phyloP scores from a whole-genome alignment of 306 rosid species.

The Fragaria ananassa region DNA sequence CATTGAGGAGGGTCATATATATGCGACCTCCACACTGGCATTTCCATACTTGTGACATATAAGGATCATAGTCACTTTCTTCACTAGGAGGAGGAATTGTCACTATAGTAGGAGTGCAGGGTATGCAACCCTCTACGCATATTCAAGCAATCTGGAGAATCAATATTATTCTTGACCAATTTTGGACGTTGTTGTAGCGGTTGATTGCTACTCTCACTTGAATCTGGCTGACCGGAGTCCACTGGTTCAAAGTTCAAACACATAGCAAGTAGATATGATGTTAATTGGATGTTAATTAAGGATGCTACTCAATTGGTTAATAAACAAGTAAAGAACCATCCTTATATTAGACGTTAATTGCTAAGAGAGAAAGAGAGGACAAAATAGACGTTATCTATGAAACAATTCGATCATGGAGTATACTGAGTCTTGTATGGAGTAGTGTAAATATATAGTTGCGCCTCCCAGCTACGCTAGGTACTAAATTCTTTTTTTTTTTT shows the following conservation, averaged over 20 bases:
- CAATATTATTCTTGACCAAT: background rate
- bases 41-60: background rate
- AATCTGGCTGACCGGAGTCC: background rate
- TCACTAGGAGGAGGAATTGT: background rate
- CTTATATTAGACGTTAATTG: background rate
- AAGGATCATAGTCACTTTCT: no score
- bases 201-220: background rate
- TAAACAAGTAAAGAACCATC: background rate
- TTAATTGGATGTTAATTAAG: no score
- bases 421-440: no score
- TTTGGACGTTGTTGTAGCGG: background rate
- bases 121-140: background rate
- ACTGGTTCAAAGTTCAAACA: background rate
- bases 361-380: background rate
- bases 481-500: no score
- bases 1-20: background rate
- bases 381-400: no score
- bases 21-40: background rate
- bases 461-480: no score
- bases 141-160: background rate
- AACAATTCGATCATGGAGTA: no score
- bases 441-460: no score
- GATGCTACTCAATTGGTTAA: background rate
- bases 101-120: background rate
- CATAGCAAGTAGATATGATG: background rate